Evolutionary conservation across 768 basidiomycete genomes (phyloP).

Genomic region (Kwoniella heveanensis): DNA sequence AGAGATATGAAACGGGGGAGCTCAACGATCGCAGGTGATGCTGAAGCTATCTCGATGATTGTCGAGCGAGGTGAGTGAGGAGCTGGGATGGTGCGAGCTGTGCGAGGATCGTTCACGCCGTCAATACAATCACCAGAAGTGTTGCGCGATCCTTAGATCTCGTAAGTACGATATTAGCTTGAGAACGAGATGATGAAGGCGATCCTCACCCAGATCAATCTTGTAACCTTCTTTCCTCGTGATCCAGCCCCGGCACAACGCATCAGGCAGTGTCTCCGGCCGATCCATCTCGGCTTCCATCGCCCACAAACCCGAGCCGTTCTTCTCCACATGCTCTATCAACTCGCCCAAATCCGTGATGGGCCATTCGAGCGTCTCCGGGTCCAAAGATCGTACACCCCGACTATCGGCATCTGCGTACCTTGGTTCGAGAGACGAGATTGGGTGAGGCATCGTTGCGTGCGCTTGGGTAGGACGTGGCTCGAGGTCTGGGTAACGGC

Average conservation of each 20-base stretch:
- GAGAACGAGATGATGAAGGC: too few species aligned
- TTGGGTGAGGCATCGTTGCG: not conserved
- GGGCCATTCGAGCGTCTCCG: conserved; percentile 67
- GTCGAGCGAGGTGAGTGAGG: conserved; percentile 17
- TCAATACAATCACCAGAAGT: too few species aligned
- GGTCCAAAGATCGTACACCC: not conserved
- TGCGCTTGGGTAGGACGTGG: not conserved
- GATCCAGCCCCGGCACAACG: conserved; percentile 68
- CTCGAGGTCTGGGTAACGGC: not conserved
- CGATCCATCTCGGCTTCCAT: not conserved
- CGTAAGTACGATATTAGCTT: too few species aligned
- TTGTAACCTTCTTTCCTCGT: conserved; percentile 72
- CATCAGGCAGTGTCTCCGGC: conserved; percentile 52
- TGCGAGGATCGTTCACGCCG: too few species aligned
- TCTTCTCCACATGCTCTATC: conserved; percentile 64
- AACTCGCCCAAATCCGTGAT: conserved; percentile 65
- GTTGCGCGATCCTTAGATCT: too few species aligned
- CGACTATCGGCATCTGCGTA: not conserved
- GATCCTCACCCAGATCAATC: conserved; percentile 65
- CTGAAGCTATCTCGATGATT: conserved; percentile 17
- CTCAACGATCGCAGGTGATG: conserved; percentile 6
- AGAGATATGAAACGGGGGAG: conserved; percentile 62
- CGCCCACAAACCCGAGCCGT: not conserved
- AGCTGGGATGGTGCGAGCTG: conserved; percentile 24
- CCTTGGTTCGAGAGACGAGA: not conserved